These are phyloP conservation scores for Pyrenophora seminiperda DNA, from an alignment of 2,329 filamentous ascomycete species.

Conservation along the genomic window DNA sequence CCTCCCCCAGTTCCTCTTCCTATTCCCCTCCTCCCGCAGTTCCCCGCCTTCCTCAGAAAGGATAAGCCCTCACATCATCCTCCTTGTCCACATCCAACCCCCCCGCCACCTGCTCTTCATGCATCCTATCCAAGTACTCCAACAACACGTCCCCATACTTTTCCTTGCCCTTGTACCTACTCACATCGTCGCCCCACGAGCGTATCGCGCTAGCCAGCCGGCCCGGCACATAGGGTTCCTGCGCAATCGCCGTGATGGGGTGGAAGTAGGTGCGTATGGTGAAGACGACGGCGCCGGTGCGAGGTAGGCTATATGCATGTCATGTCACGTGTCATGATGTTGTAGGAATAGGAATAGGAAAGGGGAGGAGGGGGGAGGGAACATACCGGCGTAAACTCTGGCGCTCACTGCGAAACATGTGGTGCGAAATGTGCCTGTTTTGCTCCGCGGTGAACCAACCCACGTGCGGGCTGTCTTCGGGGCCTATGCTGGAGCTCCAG, in stretches of 20 bases:
- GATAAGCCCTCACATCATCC: conserved; percentile 66
- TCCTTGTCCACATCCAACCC: conserved; percentile 68
- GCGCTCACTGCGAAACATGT: conserved; percentile 77
- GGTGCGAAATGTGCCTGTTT: conserved; percentile 71
- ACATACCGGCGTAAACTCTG: conserved; percentile 66
- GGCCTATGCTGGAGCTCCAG: conserved; percentile 77
- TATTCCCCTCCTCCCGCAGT: neutral
- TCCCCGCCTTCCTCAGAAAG: conserved; percentile 51
- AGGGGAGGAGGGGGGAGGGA: no score
- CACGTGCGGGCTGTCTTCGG: conserved; percentile 66
- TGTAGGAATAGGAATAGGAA: neutral
- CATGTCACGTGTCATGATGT: neutral
- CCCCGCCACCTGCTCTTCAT: conserved; percentile 71
- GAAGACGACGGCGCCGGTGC: conserved; percentile 63
- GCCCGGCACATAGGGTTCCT: conserved; percentile 77
- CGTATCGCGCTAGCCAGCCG: conserved; percentile 76
- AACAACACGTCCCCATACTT: conserved; percentile 74
- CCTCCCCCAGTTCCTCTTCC: neutral
- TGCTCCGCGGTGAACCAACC: conserved; percentile 75
- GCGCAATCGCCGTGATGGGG: conserved; percentile 69
- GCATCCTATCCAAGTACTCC: conserved; percentile 75
- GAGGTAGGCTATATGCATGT: conserved; percentile 45
- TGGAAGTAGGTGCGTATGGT: conserved; percentile 83
- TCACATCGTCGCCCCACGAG: conserved; percentile 81
- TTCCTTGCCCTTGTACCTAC: conserved; percentile 76